Evolutionary conservation across 768 basidiomycete genomes (phyloP), one percentile per base, ranked within the genome.

Genomic region (Termitomyces eurrhizus): DNA sequence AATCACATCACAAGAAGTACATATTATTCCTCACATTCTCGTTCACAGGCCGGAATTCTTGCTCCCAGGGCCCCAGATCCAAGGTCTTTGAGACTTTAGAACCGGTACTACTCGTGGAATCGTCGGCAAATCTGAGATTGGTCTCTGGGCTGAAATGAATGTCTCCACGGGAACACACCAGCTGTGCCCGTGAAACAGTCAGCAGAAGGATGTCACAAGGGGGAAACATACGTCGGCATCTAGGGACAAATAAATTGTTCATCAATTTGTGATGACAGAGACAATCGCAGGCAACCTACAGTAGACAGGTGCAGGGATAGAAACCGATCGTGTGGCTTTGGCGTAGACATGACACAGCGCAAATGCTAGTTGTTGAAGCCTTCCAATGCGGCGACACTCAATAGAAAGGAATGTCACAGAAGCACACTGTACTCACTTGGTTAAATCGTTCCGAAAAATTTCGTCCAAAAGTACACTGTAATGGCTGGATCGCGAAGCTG

Each of bases 271-370:
- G n/a, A 55, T 57, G 49, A 42, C 42, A 59, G 50, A 48, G 36
- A 42, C n/a, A 46, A 33, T 39, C 16, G 13, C 35, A 37, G 16
- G 50, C 8, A 52, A 64, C 85, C 69, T 62, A 88, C 87, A 87
- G 62, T 88, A 88, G 0, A 88, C 85, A 0, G 86, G 88, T 0
- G 86, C 87, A 0, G 87, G 88, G 48, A 89, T 85, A 0, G 85
- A 88, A 4, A 88, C 88, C 0, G 86, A 84, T n/a, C 85, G 79
- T 1, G 88, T 88, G 12, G 87, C 80, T 4, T 87, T 80, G 2
- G 86, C 81, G 56, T 87, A 89, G n/a, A 85, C 80, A 56, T 89
- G 87, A 65, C 88, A 89, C 0, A 88, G 72, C 0, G 85, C 77
- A 54, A 69, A 72, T 1, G 82, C 74, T 14, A 84, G 64, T 24